A percentile compares a stretch with the other conserved stretches of the same genome.
Conservation (phyloP, 2,329 filamentous ascomycete genomes). For the Grosmannia huntii region DNA sequence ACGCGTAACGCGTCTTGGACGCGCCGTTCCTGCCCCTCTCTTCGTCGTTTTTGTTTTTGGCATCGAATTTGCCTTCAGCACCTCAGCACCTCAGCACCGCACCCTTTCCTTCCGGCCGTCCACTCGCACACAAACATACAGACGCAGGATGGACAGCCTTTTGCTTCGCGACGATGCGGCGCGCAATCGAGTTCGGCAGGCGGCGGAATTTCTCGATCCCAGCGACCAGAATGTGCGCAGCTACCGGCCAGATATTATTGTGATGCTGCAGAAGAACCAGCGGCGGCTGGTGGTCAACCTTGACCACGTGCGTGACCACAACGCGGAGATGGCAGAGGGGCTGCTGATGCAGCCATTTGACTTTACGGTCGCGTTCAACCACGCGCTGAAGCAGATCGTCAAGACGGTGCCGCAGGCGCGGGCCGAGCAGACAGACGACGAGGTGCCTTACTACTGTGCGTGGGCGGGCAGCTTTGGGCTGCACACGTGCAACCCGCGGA, state of each 20-base stretch:
- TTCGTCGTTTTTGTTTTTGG: not conserved
- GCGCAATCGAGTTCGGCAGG: conserved; percentile 70
- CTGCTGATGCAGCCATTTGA: conserved; percentile 82
- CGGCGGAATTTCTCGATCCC: conserved; percentile 89
- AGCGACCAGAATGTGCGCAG: conserved; percentile 52
- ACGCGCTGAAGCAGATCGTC: conserved; percentile 79
- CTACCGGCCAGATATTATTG: conserved; percentile 80
- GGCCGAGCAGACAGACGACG: conserved; percentile 61
- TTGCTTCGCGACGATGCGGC: conserved; percentile 75
- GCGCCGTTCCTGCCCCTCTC: conserved; percentile 3
- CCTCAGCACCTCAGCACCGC: not conserved
- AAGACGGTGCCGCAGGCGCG: conserved; percentile 65
- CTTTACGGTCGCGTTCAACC: conserved; percentile 76
- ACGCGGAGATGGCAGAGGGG: conserved; percentile 62
- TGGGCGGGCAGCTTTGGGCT: conserved; percentile 93
- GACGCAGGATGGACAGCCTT: conserved; percentile 49
- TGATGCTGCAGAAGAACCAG: conserved; percentile 58
- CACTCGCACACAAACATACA: not conserved
- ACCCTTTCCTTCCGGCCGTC: not conserved
- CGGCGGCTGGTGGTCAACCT: conserved; percentile 60
- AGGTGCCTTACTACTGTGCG: conserved; percentile 90
- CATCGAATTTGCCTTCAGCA: not conserved
- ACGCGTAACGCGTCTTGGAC: conserved; percentile 12
- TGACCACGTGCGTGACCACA: conserved; percentile 85
- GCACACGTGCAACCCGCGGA: conserved; percentile 87